These are phyloP conservation scores for Kwoniella bestiolae DNA, from an alignment of 768 basidiomycete species.

Conservation along the genomic window DNA sequence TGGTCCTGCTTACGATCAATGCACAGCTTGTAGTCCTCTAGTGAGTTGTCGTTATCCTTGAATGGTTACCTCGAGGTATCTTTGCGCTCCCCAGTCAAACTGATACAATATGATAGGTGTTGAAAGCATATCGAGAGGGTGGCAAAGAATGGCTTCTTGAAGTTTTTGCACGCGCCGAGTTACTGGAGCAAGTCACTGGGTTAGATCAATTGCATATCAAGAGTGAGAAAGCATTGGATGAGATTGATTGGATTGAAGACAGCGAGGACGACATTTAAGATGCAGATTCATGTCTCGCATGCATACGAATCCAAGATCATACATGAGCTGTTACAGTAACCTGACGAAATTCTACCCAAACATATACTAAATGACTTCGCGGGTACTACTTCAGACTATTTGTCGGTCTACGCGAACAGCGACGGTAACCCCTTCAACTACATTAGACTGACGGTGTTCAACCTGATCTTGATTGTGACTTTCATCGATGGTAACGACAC, in stretches of 20 bases:
- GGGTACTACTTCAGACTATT: neutral
- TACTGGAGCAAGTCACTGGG: conserved; percentile 75
- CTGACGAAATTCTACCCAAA: too few relatives aligned
- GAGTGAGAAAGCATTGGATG: conserved; percentile 71
- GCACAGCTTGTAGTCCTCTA: conserved; percentile 85
- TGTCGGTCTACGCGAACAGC: conserved; percentile 11
- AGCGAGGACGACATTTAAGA: conserved; percentile 22
- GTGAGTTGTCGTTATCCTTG: conserved; percentile 59
- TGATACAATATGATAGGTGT: conserved; percentile 66
- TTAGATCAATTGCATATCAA: conserved; percentile 76
- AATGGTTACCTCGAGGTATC: neutral
- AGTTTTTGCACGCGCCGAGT: conserved; percentile 81
- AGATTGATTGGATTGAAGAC: conserved; percentile 74
- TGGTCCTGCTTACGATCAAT: conserved; percentile 81
- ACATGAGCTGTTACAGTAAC: too few relatives aligned
- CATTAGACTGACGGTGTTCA: neutral
- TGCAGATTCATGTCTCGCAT: too few relatives aligned
- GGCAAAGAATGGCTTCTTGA: conserved; percentile 78
- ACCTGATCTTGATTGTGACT: neutral
- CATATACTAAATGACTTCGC: neutral
- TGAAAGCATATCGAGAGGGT: conserved; percentile 77
- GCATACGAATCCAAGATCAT: too few relatives aligned
- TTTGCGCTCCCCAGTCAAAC: neutral
- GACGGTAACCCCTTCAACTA: neutral
- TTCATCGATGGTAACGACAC: neutral